Conservation (phyloP, 2,329 filamentous ascomycete species). For the Aureobasidium subglaciale region DNA sequence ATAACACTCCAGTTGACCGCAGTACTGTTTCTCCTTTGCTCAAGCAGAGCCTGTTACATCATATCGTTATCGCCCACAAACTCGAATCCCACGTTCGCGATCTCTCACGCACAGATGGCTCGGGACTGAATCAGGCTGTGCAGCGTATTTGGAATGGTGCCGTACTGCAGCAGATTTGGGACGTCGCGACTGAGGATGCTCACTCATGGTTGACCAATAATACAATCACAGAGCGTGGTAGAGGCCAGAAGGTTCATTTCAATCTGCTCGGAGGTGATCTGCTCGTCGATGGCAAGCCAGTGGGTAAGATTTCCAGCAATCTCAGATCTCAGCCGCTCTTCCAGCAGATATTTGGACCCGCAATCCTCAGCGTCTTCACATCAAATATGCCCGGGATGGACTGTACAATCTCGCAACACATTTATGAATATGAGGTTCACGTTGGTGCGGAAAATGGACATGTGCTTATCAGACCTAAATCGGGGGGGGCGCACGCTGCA, state of each 20-base stretch:
- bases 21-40: slow-evolving; percentile 28
- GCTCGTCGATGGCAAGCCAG: slow-evolving; percentile 41
- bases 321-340: slow-evolving; percentile 41
- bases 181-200: not conserved
- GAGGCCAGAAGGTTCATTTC: slow-evolving; percentile 27
- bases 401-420: slow-evolving; percentile 36
- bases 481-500: slow-evolving; percentile 27
- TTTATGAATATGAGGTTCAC: slow-evolving; percentile 44
- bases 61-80: slow-evolving; percentile 38
- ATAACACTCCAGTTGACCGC: slow-evolving; percentile 38
- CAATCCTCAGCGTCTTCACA: slow-evolving; percentile 45
- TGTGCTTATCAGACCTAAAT: slow-evolving; percentile 40
- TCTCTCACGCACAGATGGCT: not conserved
- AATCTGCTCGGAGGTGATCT: slow-evolving; percentile 43
- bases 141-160: not conserved
- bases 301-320: slow-evolving; percentile 48
- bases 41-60: slow-evolving; percentile 39
- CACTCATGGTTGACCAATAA: not conserved
- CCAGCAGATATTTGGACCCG: slow-evolving; percentile 47
- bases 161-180: not conserved
- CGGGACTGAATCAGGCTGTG: not conserved
- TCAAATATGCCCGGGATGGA: slow-evolving; percentile 49
- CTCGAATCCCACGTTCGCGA: not conserved
- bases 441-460: slow-evolving; percentile 42
- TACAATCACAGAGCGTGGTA: not conserved